Evolutionary conservation across 2,329 filamentous ascomycete genomes (phyloP), one percentile per base, ranked within the genome.

Genomic region (Ophiostoma triangulosporum): DNA sequence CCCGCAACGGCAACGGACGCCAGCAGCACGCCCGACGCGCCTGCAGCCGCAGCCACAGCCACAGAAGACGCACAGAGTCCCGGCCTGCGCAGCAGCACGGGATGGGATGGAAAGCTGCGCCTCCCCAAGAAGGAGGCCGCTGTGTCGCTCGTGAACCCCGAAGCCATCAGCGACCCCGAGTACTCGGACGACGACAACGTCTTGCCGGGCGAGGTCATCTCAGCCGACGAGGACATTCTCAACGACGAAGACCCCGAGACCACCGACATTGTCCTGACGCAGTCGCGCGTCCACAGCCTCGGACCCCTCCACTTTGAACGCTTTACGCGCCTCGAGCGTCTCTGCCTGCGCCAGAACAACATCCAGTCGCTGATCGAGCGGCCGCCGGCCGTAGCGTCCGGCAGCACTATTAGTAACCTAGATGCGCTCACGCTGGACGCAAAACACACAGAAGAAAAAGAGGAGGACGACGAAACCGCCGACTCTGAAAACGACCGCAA

Each of bases 321-420:
- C 56, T 97, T 98, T 70, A 77, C 74, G 56, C 79, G 86, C 53
- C 76, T 89, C 26, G 73, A 76, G 63, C 83, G 86, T 62, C 72
- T 98, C 61, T 96, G 91, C 65, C 82, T 98, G 20, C 88, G 93
- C 49, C 91, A 98, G 66, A 98, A 98, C 67, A 78, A 80, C 60
- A 93, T 98, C 65, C 76, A 86, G 58, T 73, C 81, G 49, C 86
- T 97, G 17, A 8, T 12, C 3, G 32, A 50, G 12, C 31, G 66
- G 81, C 45, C 45, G 7, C 26, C 14, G 14, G n/a, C n/a, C 8
- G 3, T 20, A 15, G 26, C 26, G 27, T 8, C 20, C 7, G 17
- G 27, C n/a, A 48, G 9, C 17, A 20, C n/a, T 5, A 48, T 43
- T 12, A 20, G 24, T 3, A 20, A 24, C 20, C 20, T 43, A 12